Evolutionary conservation across 129 eudicot species (phyloP).

Genomic region (Artemisia argyi): DNA sequence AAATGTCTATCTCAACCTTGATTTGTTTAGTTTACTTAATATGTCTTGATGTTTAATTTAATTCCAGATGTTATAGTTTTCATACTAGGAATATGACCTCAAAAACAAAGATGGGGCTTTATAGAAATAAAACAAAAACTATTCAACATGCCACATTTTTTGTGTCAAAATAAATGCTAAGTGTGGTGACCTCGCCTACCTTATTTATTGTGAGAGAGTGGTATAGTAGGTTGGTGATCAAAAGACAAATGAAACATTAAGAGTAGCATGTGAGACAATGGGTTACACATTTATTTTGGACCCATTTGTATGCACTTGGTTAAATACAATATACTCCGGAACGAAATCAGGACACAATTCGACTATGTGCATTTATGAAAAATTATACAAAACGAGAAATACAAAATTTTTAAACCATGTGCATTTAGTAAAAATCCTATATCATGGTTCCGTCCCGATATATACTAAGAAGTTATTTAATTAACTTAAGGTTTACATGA

Average conservation of each 20-base stretch:
- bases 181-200: neutral
- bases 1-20: neutral
- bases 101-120: neutral
- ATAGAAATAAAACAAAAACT: neutral
- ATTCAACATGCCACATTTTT: neutral
- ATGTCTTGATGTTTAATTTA: neutral
- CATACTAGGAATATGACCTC: neutral
- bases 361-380: too few species aligned
- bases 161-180: neutral
- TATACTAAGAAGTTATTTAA: too few species aligned
- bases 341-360: too few species aligned
- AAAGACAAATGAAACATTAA: slow-evolving; percentile 27
- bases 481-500: neutral
- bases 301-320: slow-evolving; percentile 24
- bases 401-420: too few species aligned
- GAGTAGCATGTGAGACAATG: slow-evolving; percentile 33
- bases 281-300: slow-evolving; percentile 32
- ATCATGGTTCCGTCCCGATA: too few species aligned
- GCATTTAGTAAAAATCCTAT: too few species aligned
- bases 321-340: too few species aligned
- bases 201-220: neutral
- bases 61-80: neutral
- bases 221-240: slow-evolving; percentile 30
- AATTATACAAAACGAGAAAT: too few species aligned
- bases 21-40: neutral